Base-by-base conservation (phyloP, 805 yeast species). In the Lipomyces kockii region DNA sequence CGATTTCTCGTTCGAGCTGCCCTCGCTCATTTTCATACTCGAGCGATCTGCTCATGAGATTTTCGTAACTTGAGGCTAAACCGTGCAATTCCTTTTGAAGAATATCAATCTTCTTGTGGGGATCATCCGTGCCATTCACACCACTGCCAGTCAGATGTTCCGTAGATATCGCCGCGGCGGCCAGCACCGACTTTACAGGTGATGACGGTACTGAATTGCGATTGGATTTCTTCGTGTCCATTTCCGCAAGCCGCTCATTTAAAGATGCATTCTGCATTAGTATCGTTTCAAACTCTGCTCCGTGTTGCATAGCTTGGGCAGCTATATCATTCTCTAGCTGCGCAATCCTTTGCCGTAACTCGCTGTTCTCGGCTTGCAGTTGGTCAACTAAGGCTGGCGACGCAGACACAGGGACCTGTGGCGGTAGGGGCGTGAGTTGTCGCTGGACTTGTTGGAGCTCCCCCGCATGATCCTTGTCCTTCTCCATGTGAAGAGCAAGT, bases 181-280 rank as follows among this genome's bases (percentile, higher is more conserved):
- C 29, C 8, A 17, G 14, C 39, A 43, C 55, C 20, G 51, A 25
- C 52, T 14, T n/a, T 4, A 20, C 12, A 7, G 37, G n/a, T 27
- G 39, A 51, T 32, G 58, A 5, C 14, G 51, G 39, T 22, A 12
- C 43, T 46, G 54, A 25, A n/a, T n/a, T 22, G 51, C n/a, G 20
- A 34, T 25, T 39, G 22, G 55, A 17, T n/a, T 58, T 64, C 37
- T 32, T 39, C 20, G 53, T 17, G 25, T 64, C 66, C 32, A 62
- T 20, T 17, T 25, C 22, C 6, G 65, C 64, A 17, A 64, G 57
- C 32, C 22, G n/a, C 49, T 68, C 71, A 27, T 43, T 68, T 12
- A 68, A 59, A 12, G 46, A 52, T 20, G 71, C 71, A 53, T 68
- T 68, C 56, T 68, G 71, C 65, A 59, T 39, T 9, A 68, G 55